Evolutionary conservation across 306 rosid species (phyloP), one percentile per base, ranked within the genome.

Genomic region (Trifolium repens): DNA sequence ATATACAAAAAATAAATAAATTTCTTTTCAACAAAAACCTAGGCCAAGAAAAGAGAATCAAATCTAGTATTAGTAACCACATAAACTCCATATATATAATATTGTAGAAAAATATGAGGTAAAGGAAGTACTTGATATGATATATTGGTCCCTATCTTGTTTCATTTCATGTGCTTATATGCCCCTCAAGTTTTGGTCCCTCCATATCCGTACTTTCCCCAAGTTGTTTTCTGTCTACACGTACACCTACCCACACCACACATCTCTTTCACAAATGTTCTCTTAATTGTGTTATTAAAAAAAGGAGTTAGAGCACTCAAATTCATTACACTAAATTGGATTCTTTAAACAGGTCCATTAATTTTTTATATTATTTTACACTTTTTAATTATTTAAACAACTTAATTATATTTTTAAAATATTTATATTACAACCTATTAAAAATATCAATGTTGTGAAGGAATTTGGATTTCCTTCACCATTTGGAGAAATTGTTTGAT

Each of bases 131-230:
- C 19, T 9, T 19, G 42, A 68, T 9, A 22, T 69, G 60, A 79
- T 46, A 66, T 75, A 62, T 63, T 81, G 88, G 93, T 79, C 88
- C 89, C 88, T 71, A 55, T 66, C 63, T 57, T 78, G 63, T 80
- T 67, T 55, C 14, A 55, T 19, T 55, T 75, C 83, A 73, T 66
- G 73, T 66, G 74, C 81, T 79, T 14, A 78, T 76, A 83, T 84
- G 84, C 79, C 80, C 65, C 69, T 77, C 62, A 27, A 32, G 47
- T 61, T 65, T 76, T 84, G 80, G 80, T 83, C 85, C 85, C 75
- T 85, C 60, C 19, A 46, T 50, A 7, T 85, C 60, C 19, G 50
- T 57, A 9, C 76, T 76, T 57, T 49, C 80, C 79, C 83, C 80
- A 53, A 78, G 68, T 72, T 76, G 72, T 78, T 81, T 80, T 50